A percentile compares a stretch with the other conserved stretches of the same genome.
These are phyloP conservation scores for Talaromyces islandicus DNA, from an alignment of 2,329 filamentous ascomycete species.

Conservation along the genomic window DNA sequence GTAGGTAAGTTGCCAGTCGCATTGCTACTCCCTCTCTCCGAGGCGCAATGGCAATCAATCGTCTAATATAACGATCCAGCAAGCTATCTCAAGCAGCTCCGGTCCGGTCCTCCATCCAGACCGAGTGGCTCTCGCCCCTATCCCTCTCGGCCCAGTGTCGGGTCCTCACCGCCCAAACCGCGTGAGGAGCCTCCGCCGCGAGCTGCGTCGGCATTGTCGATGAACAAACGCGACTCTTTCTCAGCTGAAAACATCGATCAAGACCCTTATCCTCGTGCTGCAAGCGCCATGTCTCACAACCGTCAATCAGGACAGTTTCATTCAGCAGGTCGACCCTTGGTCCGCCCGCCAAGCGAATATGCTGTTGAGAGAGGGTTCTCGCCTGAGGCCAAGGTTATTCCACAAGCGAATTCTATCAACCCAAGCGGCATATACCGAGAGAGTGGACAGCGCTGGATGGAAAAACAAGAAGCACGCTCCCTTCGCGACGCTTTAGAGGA, in stretches of 20 bases:
- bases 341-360: slow-evolving; percentile 30
- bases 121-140: slow-evolving; percentile 57
- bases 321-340: slow-evolving; percentile 30
- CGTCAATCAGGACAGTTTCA: slow-evolving; percentile 20
- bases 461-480: slow-evolving; percentile 53
- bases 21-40: not conserved
- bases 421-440: slow-evolving; percentile 48
- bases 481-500: slow-evolving; percentile 53
- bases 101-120: slow-evolving; percentile 50
- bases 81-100: slow-evolving; percentile 55
- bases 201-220: slow-evolving; percentile 39
- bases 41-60: not conserved
- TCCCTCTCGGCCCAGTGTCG: slow-evolving; percentile 26
- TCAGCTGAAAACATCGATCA: slow-evolving; percentile 14
- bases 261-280: slow-evolving; percentile 28
- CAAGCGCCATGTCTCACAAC: slow-evolving; percentile 37
- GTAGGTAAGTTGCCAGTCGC: slow-evolving; percentile 31
- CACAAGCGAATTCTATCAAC: slow-evolving; percentile 30
- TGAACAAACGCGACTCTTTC: slow-evolving; percentile 19
- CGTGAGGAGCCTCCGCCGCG: slow-evolving; percentile 31
- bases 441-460: slow-evolving; percentile 49
- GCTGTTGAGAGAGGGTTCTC: slow-evolving; percentile 29
- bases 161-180: slow-evolving; percentile 16
- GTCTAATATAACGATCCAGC: slow-evolving; percentile 34
- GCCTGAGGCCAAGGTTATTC: slow-evolving; percentile 27